Evolutionary conservation across 768 basidiomycete species (phyloP).

Genomic region (Boletus fagicola): DNA sequence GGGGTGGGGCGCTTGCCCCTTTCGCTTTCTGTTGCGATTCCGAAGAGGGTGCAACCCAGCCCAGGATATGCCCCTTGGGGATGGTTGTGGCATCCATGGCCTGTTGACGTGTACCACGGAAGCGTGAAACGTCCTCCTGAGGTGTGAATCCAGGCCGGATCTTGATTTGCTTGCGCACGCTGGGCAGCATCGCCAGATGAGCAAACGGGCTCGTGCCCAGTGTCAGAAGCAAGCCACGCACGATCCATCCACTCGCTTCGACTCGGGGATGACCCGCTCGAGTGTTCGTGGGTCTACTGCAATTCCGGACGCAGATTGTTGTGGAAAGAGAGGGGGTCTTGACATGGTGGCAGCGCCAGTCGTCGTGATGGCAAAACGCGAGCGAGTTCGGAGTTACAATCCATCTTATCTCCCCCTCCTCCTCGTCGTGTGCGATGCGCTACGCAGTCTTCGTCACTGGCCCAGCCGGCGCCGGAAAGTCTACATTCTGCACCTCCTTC

Average conservation of each 20-base stretch:
- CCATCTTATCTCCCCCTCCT: constrained; percentile 13
- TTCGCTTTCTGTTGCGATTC: constrained; percentile 33
- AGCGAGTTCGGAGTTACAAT: constrained; percentile 32
- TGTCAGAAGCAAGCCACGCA: constrained; percentile 35
- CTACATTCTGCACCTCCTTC: constrained; percentile 86
- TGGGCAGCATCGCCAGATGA: constrained; percentile 31
- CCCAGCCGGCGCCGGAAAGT: constrained; percentile 98
- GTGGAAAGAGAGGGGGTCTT: constrained; percentile 70
- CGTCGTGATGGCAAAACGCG: constrained; percentile 8
- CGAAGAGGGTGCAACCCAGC: constrained; percentile 68
- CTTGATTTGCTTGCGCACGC: constrained; percentile 83
- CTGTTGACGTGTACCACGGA: constrained; percentile 74
- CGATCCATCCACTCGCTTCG: constrained; percentile 81
- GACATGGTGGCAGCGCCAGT: constrained; percentile 48
- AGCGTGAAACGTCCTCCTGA: constrained; percentile 89
- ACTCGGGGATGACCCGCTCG: constrained; percentile 86
- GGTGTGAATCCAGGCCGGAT: constrained; percentile 93
- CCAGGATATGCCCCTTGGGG: constrained; percentile 79
- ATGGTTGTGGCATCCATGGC: constrained; percentile 62
- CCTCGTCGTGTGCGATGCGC: constrained; percentile 51
- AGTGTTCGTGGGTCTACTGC: constrained; percentile 81
- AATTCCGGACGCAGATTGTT: constrained; percentile 74
- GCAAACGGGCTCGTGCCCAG: constrained; percentile 3
- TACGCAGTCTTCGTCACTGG: constrained; percentile 89
- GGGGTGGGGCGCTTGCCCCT: constrained; percentile 35